A percentile compares a stretch with the other conserved stretches of the same genome.
Evolutionary conservation across 192 early-diverging fungal species (phyloP).

Genomic region (Powellomyces hirtus): DNA sequence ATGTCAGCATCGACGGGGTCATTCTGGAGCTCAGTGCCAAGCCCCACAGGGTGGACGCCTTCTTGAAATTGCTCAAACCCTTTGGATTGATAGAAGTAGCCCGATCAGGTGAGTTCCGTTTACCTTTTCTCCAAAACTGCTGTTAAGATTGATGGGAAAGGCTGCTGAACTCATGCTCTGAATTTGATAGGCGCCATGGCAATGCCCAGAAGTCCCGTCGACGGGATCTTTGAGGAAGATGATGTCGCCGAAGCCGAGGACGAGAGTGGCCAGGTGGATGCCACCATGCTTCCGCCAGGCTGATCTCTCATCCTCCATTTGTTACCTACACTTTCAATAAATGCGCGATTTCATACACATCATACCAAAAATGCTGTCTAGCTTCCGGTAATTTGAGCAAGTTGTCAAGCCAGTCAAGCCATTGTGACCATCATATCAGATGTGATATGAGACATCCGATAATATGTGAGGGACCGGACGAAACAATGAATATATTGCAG

Average conservation of each 20-base stretch:
- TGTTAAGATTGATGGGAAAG: neutral
- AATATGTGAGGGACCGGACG: no score
- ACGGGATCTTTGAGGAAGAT: conserved; percentile 63
- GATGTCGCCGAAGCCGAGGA: conserved; percentile 47
- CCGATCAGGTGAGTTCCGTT: conserved; percentile 66
- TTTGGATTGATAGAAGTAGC: conserved; percentile 95
- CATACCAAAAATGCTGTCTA: no score
- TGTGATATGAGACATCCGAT: no score
- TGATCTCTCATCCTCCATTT: no score
- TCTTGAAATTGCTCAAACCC: conserved; percentile 89
- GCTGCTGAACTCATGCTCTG: neutral
- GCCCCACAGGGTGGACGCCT: conserved; percentile 81
- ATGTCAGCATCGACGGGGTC: conserved; percentile 78
- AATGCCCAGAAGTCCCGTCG: conserved; percentile 88
- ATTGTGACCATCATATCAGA: no score
- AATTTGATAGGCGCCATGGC: conserved; percentile 77
- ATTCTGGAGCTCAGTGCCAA: conserved; percentile 90
- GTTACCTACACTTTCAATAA: no score
- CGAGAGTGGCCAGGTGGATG: conserved; percentile 71
- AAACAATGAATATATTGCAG: no score
- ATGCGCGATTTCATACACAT: no score
- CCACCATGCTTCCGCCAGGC: conserved; percentile 88
- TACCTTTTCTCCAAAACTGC: neutral
- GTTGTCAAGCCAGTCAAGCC: no score
- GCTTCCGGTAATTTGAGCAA: no score